Evolutionary conservation across 331 rosid species (phyloP), one percentile per base, ranked within the genome.

Genomic region (Stylosanthes scabra): DNA sequence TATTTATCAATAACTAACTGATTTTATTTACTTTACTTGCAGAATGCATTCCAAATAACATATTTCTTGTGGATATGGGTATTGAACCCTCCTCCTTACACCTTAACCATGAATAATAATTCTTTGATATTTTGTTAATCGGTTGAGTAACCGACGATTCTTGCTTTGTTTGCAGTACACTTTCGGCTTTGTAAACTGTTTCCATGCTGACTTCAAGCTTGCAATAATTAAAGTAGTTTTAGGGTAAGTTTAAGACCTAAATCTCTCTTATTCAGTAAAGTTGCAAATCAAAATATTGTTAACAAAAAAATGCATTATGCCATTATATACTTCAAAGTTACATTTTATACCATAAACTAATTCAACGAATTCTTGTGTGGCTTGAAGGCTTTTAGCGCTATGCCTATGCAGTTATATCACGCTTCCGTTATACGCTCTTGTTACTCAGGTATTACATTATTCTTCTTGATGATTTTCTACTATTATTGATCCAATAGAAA

Each of bases 11-110:
- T 16, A 41, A 52, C 80, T 78, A 57, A 86, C 70, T 11, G n/a
- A 14, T 75, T 70, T 65, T 63, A 70, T 60, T 70, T 59, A 78
- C 49, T 80, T 62, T 70, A 16, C 29, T 10, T 86, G 92, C 99
- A 95, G 99, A 95, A 90, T 78, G 99, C 97, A 0, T 90, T 95
- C 80, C 99, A 91, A 79, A 90, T 90, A 68, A 95, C 96, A 57
- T 95, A 88, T 66, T 88, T 88, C 89, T 77, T 91, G 75, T 86
- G 96, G 97, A 92, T 90, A 80, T 88, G 96, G 99, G 99, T 95
- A 91, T 70, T 47, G 59, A 77, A 42, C 68, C 72, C 37, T 83
- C 80, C 60, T 29, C 39, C 39, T 8, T 8, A 15, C 64, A 20
- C 45, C 63, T 67, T 61, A 13, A 60, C 34, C 46, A 65, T 57